phyloP scores from a whole-genome alignment of 495 filamentous ascomycete genomes.

The Aspergillus mulundensis region DNA sequence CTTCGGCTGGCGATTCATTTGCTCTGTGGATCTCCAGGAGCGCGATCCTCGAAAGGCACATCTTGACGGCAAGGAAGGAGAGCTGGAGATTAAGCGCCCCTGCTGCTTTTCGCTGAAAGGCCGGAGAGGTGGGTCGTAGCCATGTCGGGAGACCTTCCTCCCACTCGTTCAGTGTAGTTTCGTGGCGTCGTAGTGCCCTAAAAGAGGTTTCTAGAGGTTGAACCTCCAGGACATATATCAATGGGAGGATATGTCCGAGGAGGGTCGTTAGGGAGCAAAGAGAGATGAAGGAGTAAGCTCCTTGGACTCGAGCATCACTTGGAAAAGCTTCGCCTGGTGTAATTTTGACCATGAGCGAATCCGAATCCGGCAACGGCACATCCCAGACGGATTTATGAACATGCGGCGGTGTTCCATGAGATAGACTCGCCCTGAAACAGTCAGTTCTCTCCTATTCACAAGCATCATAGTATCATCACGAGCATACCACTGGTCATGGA shows the following conservation, averaged over 20 bases:
- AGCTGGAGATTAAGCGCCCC: conserved; percentile 7
- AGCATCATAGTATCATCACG: not conserved
- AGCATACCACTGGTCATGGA: conserved; percentile 7
- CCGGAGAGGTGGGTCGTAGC: conserved; percentile 2
- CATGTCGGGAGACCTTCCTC: conserved; percentile 1
- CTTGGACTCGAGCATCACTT: not conserved
- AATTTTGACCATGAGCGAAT: not conserved
- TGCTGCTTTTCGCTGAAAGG: conserved; percentile 1
- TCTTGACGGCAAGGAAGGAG: conserved; percentile 4
- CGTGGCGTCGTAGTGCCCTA: conserved; percentile 1
- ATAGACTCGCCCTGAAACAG: conserved; percentile 3
- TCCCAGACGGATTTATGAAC: conserved; percentile 5
- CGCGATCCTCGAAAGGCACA: conserved; percentile 7
- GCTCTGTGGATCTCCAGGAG: conserved; percentile 6
- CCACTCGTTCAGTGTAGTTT: conserved; percentile 10
- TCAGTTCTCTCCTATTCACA: not conserved
- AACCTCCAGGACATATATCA: conserved; percentile 1
- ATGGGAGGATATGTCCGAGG: conserved; percentile 3
- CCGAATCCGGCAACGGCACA: conserved; percentile 2
- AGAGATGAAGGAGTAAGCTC: conserved; percentile 1
- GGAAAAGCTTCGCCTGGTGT: not conserved
- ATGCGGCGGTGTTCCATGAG: conserved; percentile 7
- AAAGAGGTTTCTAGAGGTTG: not conserved
- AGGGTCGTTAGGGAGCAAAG: conserved; percentile 1
- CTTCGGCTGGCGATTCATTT: not conserved